These are phyloP conservation scores for Pythium apleroticum DNA, from an alignment of 352 stramenopile genomes.

Conservation along the genomic window DNA sequence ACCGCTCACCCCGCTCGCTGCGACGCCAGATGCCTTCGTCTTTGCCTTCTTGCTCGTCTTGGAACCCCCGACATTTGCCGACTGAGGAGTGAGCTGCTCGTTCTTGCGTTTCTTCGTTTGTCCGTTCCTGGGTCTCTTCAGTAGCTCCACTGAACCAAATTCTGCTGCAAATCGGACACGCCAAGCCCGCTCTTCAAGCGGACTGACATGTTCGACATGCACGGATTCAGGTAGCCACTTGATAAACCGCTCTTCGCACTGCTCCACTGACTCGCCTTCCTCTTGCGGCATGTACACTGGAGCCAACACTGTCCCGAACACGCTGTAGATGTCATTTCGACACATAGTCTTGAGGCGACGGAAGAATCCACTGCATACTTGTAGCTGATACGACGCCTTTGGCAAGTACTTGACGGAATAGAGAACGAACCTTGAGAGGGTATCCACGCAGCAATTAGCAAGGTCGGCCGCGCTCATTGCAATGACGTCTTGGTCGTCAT, in stretches of 20 bases:
- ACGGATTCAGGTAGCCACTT: background rate
- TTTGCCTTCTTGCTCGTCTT: too few species aligned
- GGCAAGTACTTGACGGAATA: background rate
- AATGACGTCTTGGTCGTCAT: background rate
- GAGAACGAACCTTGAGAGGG: background rate
- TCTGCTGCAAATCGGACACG: background rate
- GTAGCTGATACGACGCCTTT: background rate
- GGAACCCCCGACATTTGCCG: too few species aligned
- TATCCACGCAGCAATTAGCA: background rate
- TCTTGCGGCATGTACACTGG: background rate
- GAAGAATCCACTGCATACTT: background rate
- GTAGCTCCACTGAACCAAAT: too few species aligned
- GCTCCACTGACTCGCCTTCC: background rate
- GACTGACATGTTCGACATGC: background rate
- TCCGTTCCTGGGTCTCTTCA: too few species aligned
- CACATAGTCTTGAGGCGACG: background rate
- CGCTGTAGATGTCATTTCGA: background rate
- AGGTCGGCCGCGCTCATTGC: background rate
- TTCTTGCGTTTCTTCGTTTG: too few species aligned
- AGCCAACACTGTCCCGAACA: background rate
- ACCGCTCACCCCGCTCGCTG: too few species aligned
- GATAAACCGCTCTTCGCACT: background rate
- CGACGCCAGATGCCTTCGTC: too few species aligned
- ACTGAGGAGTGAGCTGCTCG: too few species aligned
- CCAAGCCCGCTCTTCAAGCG: background rate